Conservation (phyloP, 495 filamentous ascomycete genomes). For the Choiromyces venosus region DNA sequence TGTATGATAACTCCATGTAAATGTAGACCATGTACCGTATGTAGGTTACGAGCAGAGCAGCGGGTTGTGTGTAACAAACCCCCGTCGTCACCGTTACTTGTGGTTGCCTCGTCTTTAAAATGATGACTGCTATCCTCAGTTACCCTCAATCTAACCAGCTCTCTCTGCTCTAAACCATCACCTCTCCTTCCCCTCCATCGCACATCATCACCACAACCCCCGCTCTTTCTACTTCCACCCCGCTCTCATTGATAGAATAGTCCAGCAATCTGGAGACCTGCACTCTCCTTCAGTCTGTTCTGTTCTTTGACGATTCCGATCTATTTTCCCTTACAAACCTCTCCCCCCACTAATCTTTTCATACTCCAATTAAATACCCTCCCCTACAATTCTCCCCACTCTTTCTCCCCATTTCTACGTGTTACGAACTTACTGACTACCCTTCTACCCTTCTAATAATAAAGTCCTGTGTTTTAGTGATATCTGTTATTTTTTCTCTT, state of each 20-base stretch:
- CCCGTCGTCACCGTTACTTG: not conserved
- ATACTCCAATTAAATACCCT: constrained; percentile 23
- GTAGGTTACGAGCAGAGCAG: not conserved
- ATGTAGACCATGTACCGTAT: not conserved
- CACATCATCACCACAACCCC: constrained; percentile 33
- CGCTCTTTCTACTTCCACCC: constrained; percentile 18
- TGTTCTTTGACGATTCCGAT: constrained; percentile 27
- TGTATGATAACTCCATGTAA: not conserved
- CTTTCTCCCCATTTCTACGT: not conserved
- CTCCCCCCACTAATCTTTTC: constrained; percentile 16
- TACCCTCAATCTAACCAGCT: not conserved
- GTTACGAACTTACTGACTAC: constrained; percentile 27
- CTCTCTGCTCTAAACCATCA: constrained; percentile 21
- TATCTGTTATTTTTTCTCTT: constrained; percentile 28
- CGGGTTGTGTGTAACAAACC: constrained; percentile 2
- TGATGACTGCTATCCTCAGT: not conserved
- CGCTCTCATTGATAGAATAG: constrained; percentile 38
- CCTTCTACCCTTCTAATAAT: constrained; percentile 31
- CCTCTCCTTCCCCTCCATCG: constrained; percentile 35
- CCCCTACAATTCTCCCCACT: constrained; percentile 8
- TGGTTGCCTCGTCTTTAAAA: not conserved
- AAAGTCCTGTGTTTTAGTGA: constrained; percentile 20
- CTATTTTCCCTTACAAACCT: constrained; percentile 13
- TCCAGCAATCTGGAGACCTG: constrained; percentile 37
- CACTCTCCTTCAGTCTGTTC: constrained; percentile 35